Base-by-base conservation (phyloP, 495 filamentous ascomycete genomes). In the Xylaria nigripes region DNA sequence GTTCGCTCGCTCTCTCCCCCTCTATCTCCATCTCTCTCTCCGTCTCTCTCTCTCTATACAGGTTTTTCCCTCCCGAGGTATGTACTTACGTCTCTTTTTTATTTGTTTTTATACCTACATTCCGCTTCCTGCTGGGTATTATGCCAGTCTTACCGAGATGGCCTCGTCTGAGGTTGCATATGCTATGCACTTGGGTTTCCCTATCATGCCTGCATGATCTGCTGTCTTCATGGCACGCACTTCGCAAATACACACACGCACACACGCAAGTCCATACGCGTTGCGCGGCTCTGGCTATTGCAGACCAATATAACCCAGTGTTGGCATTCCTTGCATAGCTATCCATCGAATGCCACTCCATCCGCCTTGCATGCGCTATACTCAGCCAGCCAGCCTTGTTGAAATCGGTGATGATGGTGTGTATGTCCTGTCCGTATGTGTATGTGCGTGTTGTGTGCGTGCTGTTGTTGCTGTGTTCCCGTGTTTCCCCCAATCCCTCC, bases 161-260 rank as follows among this genome's bases (percentile, higher is more conserved):
- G 53, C 46, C 53, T 34, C 43, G 36, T 48, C 27, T 55, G 53
- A 44, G 53, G 53, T 24, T 45, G 53, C 53, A 55, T 55, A 55
- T 55, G 53, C 53, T 55, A 55, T 55, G 53, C 53, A 25, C 45
- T 43, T 40, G 46, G 15, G 13, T 50, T 34, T 55, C 34, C 19
- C 23, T 40, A 36, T 45, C 32, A 32, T 42, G 29, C 45, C 21
- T 55, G 53, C 53, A 55, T 53, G 51, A 46, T 46, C 50, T 42
- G 49, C 38, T 30, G 40, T 29, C 38, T 50, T n/a, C 45, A 49
- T 42, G 42, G 38, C 53, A 25, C 45, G 36, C 32, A 36, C 38
- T 55, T 43, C 10, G 18, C 36, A 18, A 16, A 40, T n/a, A 18
- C 36, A 18, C 16, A 1, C 36, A 40, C 36, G 16, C 16, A 3